Base-by-base conservation (phyloP, 441 rosid genomes). In the Kokia cookei region DNA sequence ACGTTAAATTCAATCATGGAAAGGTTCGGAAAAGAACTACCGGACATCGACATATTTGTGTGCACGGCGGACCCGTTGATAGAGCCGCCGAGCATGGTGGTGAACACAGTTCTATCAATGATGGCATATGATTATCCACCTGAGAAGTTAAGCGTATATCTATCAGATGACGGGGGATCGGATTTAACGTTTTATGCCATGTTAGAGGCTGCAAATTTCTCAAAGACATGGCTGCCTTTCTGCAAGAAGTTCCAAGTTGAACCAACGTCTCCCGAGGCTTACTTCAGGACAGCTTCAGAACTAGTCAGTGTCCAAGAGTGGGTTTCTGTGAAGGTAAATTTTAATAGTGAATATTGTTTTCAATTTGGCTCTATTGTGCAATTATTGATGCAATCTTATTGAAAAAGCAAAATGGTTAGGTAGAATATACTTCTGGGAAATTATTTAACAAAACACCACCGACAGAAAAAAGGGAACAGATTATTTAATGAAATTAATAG, bases 161-260 rank as follows among this genome's bases (percentile, higher is more conserved):
- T 94, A 22, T 94, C 97, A 0, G 97, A 94, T 15, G 98, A 92
- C 24, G 93, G 85, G 5, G 91, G 89, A 1, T 91, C 97, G 0
- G 77, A 81, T 37, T 68, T 89, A n/a, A 91, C 95, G 9, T 88
- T 85, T 58, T 91, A 84, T 73, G 94, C 98, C 43, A 80, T 91
- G 47, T n/a, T 89, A 14, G 94, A 88, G 72, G 91, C 97, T 1
- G 81, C 91, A 24, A 53, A 53, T 22, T 92, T 89, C 76, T 87
- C 93, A 1, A 84, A 77, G 74, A 54, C 54, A 22, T 92, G 96
- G 97, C 73, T 94, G 22, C 90, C 91, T 0, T 94, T 74, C 47
- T 88, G 91, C 87, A 84, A 77, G 65, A 85, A 69, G 64, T 75
- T 80, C 76, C 68, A 12, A 0, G 80, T 85, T 43, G 79, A 84